These are phyloP conservation scores for Volvox reticuliferus DNA, from an alignment of 139 green algal species.

Conservation along the genomic window DNA sequence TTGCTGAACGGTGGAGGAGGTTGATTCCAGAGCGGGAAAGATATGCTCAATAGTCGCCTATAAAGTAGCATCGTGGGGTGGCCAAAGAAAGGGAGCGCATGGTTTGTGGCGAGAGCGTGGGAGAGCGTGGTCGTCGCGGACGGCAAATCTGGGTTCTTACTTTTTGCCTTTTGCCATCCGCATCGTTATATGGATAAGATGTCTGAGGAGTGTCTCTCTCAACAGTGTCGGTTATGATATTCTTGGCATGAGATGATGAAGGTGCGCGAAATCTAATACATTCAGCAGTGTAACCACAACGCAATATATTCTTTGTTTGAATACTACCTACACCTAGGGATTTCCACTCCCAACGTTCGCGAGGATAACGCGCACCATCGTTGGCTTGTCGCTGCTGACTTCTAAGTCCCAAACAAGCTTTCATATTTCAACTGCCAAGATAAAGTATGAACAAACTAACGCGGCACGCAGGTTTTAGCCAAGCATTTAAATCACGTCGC, in stretches of 20 bases:
- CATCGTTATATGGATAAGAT: slow-evolving; percentile 55
- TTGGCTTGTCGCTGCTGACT: too few relatives aligned
- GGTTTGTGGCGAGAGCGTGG: background rate
- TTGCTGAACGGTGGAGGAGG: background rate
- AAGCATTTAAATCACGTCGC: too few relatives aligned
- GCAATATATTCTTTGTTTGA: too few relatives aligned
- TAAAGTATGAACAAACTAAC: too few relatives aligned
- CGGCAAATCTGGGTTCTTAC: background rate
- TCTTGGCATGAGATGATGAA: background rate
- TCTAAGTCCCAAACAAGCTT: too few relatives aligned
- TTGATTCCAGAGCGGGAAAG: slow-evolving; percentile 31
- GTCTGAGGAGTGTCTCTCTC: background rate
- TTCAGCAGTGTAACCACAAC: too few relatives aligned
- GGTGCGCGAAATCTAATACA: background rate
- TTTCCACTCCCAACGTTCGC: too few relatives aligned
- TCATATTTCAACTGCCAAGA: too few relatives aligned
- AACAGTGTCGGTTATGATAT: background rate
- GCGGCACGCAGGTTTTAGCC: too few relatives aligned
- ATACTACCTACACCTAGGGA: too few relatives aligned
- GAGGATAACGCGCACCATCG: too few relatives aligned
- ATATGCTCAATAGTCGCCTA: slow-evolving; percentile 73
- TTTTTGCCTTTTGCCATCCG: slow-evolving; percentile 61
- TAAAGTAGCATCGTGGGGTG: background rate
- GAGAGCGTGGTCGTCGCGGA: too few relatives aligned
- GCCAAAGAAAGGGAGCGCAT: background rate